phyloP scores from a whole-genome alignment of 768 basidiomycete genomes.

The Tremella mesenterica region DNA sequence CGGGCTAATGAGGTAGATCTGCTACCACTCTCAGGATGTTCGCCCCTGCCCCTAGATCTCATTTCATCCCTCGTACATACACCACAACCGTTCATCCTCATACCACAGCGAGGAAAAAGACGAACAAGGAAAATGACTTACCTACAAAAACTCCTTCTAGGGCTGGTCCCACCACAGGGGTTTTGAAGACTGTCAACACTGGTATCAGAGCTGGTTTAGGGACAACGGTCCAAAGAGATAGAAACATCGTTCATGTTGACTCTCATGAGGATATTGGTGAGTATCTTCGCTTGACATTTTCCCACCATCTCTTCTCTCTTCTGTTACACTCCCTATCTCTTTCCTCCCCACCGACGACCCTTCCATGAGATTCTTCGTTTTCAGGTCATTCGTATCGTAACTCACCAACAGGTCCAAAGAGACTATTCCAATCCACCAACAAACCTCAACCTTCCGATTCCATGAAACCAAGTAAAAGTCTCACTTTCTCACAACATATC shows the following conservation, averaged over 20 bases:
- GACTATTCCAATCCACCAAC: conserved; percentile 25
- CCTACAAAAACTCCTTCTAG: conserved; percentile 35
- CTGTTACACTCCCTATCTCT: background rate
- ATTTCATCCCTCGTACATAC: conserved; percentile 17
- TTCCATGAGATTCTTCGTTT: too few relatives aligned
- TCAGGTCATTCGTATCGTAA: background rate
- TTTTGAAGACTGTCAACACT: conserved; percentile 8
- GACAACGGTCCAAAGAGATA: conserved; percentile 29
- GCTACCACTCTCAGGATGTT: too few relatives aligned
- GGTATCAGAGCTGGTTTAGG: conserved; percentile 14
- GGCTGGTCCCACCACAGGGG: background rate
- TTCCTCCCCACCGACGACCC: background rate
- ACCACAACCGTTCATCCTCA: background rate
- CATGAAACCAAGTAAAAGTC: conserved; percentile 29
- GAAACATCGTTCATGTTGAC: conserved; percentile 17
- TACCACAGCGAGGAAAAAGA: conserved; percentile 16
- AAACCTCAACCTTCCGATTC: conserved; percentile 10
- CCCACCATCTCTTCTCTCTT: background rate
- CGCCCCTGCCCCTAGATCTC: conserved; percentile 17
- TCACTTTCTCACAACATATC: conserved; percentile 17
- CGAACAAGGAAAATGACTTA: conserved; percentile 36
- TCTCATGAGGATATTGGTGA: conserved; percentile 28
- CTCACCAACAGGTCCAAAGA: conserved; percentile 23
- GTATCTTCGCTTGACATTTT: conserved; percentile 7
- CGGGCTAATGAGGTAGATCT: too few relatives aligned